Base-by-base conservation (phyloP, 306 rosid genomes). In the Quercus mongolica region DNA sequence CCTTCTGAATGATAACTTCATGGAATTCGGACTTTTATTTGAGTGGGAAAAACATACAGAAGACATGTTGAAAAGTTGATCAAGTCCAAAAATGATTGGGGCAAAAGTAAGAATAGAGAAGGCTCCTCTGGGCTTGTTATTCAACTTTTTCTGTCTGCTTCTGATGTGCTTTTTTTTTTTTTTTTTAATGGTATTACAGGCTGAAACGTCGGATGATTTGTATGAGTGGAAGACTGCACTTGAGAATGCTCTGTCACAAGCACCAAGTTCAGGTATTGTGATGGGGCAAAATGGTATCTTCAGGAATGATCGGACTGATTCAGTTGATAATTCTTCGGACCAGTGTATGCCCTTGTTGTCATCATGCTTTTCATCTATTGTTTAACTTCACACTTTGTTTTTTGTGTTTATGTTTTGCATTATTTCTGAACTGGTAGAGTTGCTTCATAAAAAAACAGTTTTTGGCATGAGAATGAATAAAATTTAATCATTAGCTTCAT, bases 141-240 rank as follows among this genome's bases (percentile, higher is more conserved):
- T 68, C 28, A 52, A 69, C 12, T 31, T 83, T 11, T 41, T 25
- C 75, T 41, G 49, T 78, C 33, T 80, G 52, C 82, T 69, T 73
- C 49, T 80, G 49, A 80, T 55, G 70, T 82, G 59, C 65, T 74
- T 82, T 59, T 81, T 73, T 73, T 26, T 86, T n/a, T n/a, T n/a
- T n/a, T n/a, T n/a, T n/a, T n/a, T n/a, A n/a, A 71, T 12, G 73
- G 67, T 77, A 79, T 49, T 77, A 75, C 86, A 96, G 99, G 98
- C 99, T 82, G 99, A 96, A 89, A 93, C 96, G 41, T 74, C 65
- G 5, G 97, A 96, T 65, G 99, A 96, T 83, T 86, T 96, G 76
- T 84, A 90, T 52, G 98, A 93, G 86, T 96, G 99, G 99, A 96
- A 96, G 87, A 83, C 84, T 12, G 99, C 99, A 21, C 93, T 96